Evolutionary conservation across 179 eudicot species (phyloP), one percentile per base, ranked within the genome.

Genomic region (Pouteria campechiana): DNA sequence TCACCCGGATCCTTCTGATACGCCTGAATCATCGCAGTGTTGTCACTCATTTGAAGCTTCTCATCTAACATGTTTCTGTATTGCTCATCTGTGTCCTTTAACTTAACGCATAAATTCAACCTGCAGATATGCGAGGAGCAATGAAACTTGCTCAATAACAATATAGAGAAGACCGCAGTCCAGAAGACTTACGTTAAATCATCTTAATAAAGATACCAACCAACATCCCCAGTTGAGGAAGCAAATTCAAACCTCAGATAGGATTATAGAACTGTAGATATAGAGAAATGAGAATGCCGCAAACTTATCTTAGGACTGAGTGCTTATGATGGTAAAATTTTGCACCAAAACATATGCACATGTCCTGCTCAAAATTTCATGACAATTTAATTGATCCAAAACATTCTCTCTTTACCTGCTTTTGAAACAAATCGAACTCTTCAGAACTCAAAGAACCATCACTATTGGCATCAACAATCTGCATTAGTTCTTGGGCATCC

Each of bases 401-500:
- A 35, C 35, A 20, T 7, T 7, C 32, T 1, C 11, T 54, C 42
- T 22, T 29, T 36, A 81, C 97, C 98, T 85, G 93, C 41, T 82
- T 72, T 55, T 85, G 98, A 49, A 90, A 90, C 22, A 51, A 57
- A 57, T 82, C 81, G 58, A 85, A 85, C 50, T 89, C 95, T 58
- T 90, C 98, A 20, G 83, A 78, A 74, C 95, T 85, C 48, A 90
- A 65, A 48, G 81, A 85, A 54, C 98, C 98, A 68, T 90, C 98
- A 44, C 87, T 78, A 42, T 90, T 90, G 46, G 95, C 54, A 72
- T 90, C 98, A 55, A 90, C 86, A 50, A 85, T 69, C 52, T 68
- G 89, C 98, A 90, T 90, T 93, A 90, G 76, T 63, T 90, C 95
- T 60, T 63, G 68, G 40, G 97, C 97, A 72, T 89, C 97, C 28